Percentiles rank a stretch among this genome's conserved stretches.
phyloP scores from a whole-genome alignment of 352 stramenopile species.

The Globisporangium spiculum region DNA sequence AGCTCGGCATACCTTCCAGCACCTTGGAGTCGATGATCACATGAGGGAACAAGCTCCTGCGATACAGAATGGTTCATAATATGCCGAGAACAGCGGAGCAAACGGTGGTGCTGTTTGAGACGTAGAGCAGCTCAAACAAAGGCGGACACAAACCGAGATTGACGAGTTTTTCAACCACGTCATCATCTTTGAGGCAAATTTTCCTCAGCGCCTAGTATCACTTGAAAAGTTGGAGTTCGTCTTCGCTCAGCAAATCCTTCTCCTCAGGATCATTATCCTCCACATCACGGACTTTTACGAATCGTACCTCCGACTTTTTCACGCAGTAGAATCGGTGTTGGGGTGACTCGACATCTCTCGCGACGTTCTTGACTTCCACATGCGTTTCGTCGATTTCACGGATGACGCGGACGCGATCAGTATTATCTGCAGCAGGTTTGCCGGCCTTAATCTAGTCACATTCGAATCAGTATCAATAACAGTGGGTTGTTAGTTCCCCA shows the following conservation, averaged over 20 bases:
- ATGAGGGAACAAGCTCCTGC: too few species aligned
- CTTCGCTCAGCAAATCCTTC: background rate
- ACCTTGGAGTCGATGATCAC: background rate
- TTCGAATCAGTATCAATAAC: background rate
- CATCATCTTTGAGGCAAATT: background rate
- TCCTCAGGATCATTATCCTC: conserved; percentile 64
- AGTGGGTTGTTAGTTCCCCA: background rate
- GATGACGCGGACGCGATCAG: conserved; percentile 75
- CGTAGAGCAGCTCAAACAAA: background rate
- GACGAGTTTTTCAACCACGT: background rate
- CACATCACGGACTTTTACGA: conserved; percentile 64
- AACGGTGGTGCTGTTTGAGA: background rate
- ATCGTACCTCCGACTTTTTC: conserved; percentile 50
- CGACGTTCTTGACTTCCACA: conserved; percentile 82
- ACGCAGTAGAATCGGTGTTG: conserved; percentile 78
- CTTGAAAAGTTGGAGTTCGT: background rate
- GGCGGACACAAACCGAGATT: background rate
- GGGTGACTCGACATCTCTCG: conserved; percentile 83
- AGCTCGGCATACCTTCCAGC: background rate
- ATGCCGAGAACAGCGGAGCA: too few species aligned
- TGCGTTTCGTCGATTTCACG: conserved; percentile 62
- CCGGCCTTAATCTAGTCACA: conserved; percentile 56
- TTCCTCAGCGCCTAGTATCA: background rate
- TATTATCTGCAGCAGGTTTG: conserved; percentile 75
- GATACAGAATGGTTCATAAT: too few species aligned